These are phyloP conservation scores for Globisporangium sylvaticum DNA, from an alignment of 352 stramenopile species.

Conservation along the genomic window DNA sequence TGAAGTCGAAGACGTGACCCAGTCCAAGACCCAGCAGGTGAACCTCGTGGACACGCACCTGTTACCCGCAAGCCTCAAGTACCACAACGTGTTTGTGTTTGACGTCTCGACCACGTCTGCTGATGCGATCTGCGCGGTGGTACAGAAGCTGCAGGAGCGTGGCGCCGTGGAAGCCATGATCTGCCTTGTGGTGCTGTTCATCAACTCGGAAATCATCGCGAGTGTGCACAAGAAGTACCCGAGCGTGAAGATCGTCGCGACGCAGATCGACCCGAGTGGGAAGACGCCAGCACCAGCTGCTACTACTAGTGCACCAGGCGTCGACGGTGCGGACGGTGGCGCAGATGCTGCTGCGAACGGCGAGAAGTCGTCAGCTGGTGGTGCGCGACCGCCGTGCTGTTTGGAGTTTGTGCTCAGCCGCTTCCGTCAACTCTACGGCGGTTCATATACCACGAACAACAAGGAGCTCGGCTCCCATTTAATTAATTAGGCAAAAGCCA, in stretches of 20 bases:
- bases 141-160: conserved; percentile 31
- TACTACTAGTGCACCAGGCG: too few species aligned
- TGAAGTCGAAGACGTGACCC: conserved; percentile 13
- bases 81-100: conserved; percentile 13
- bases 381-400: too few species aligned
- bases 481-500: too few species aligned
- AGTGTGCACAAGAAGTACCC: conserved; percentile 33
- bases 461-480: too few species aligned
- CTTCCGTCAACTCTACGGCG: too few species aligned
- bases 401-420: too few species aligned
- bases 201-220: conserved; percentile 28
- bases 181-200: conserved; percentile 40
- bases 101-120: conserved; percentile 12
- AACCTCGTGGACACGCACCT: conserved; percentile 11
- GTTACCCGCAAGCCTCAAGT: conserved; percentile 8
- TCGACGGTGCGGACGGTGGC: too few species aligned
- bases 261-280: conserved; percentile 27
- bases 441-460: too few species aligned
- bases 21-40: conserved; percentile 14
- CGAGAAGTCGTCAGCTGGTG: too few species aligned
- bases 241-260: conserved; percentile 22
- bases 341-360: too few species aligned
- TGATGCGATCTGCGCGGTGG: conserved; percentile 26
- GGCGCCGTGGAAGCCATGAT: conserved; percentile 41
- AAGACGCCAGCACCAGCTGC: too few species aligned